phyloP scores from a whole-genome alignment of 441 rosid genomes.

The Pelargonium citronellum region DNA sequence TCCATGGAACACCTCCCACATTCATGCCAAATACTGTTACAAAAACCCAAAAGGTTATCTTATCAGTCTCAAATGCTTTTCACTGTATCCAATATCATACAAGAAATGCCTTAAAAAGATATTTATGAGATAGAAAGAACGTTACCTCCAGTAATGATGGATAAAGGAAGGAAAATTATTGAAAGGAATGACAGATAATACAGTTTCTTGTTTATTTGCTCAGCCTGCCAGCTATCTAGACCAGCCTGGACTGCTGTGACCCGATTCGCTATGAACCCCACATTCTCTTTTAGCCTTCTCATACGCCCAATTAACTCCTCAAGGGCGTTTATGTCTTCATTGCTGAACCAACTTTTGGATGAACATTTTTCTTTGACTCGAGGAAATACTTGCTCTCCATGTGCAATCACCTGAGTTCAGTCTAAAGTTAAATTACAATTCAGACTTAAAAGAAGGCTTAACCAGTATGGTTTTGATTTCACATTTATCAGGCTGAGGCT shows the following conservation, averaged over 20 bases:
- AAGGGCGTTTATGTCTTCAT: slow-evolving; percentile 50
- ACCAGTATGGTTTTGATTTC: no score
- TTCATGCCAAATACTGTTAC: slow-evolving; percentile 88
- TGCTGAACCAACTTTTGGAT: slow-evolving; percentile 61
- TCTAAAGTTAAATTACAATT: background rate
- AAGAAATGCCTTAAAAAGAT: no score
- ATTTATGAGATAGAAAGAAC: background rate
- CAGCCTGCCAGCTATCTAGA: slow-evolving; percentile 87
- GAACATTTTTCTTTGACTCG: slow-evolving; percentile 81
- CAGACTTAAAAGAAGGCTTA: no score
- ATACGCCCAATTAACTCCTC: slow-evolving; percentile 79
- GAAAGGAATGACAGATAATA: slow-evolving; percentile 88
- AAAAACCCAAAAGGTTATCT: background rate
- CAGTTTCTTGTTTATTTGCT: slow-evolving; percentile 81
- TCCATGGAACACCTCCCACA: slow-evolving; percentile 99
- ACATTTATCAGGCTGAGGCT: no score
- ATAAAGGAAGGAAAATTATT: slow-evolving; percentile 77
- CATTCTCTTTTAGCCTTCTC: slow-evolving; percentile 83
- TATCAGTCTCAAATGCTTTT: no score
- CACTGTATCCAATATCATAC: no score
- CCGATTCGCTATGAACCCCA: slow-evolving; percentile 85
- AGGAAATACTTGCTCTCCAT: slow-evolving; percentile 93
- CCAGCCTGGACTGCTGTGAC: slow-evolving; percentile 83
- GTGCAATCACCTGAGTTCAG: slow-evolving; percentile 65
- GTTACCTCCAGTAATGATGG: slow-evolving; percentile 88